Evolutionary conservation across 139 green algal species (phyloP).

Genomic region (Cymbomonas tetramitiformis): DNA sequence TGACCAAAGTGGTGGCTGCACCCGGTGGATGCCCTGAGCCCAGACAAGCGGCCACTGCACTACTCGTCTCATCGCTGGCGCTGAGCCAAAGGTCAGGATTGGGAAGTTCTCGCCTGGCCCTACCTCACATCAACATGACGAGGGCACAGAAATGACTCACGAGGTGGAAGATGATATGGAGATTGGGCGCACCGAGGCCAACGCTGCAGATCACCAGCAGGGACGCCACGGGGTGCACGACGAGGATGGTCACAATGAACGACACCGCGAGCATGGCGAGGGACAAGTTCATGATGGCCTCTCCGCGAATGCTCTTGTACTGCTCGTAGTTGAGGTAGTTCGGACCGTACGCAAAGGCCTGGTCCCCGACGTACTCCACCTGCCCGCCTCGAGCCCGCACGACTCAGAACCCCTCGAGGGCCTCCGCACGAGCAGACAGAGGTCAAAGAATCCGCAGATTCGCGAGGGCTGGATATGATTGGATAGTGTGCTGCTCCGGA

Average conservation of each 20-base stretch:
- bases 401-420: no score
- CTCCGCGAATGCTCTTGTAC: conserved; percentile 27
- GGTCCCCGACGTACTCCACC: neutral
- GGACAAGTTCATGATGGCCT: conserved; percentile 32
- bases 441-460: no score
- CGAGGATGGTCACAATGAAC: conserved; percentile 30
- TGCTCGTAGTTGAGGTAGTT: conserved; percentile 33
- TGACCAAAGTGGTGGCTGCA: neutral
- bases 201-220: conserved; percentile 28
- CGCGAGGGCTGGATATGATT: no score
- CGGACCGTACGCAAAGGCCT: conserved; percentile 5
- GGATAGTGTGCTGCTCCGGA: no score
- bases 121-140: neutral
- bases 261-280: conserved; percentile 26
- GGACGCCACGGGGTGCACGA: conserved; percentile 25
- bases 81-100: no score
- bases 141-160: neutral
- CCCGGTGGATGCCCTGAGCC: no score
- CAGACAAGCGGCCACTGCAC: no score
- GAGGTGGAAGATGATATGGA: conserved; percentile 35
- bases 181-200: no score
- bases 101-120: no score
- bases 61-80: no score
- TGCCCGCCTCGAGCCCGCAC: no score
- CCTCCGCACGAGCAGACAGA: no score